Conservation (phyloP, 257 asterid genomes). For the Gentiana straminea region DNA sequence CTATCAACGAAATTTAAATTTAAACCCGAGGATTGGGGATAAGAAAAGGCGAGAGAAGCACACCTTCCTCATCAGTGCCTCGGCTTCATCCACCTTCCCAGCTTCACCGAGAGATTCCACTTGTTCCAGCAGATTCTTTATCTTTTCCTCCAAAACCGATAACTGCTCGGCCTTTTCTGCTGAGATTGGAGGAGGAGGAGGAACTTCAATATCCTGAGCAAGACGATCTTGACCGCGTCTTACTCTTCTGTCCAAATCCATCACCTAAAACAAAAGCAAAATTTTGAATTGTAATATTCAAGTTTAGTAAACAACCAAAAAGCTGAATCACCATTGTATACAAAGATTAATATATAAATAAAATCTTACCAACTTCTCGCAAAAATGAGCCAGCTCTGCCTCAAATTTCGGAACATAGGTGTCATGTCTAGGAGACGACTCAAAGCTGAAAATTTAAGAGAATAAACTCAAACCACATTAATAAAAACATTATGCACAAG, state of each 20-base stretch:
- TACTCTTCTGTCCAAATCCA: slow-evolving; percentile 85
- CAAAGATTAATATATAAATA: background rate
- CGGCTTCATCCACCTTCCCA: slow-evolving; percentile 98
- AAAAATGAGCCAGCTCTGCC: slow-evolving; percentile 87
- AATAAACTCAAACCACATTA: slow-evolving; percentile 11
- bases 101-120: slow-evolving; percentile 99
- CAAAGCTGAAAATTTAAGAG: slow-evolving; percentile 52
- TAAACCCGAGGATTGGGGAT: background rate
- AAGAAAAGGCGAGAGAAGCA: background rate
- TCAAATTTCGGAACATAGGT: slow-evolving; percentile 79
- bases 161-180: slow-evolving; percentile 90
- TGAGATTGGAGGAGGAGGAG: slow-evolving; percentile 89
- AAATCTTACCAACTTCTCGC: slow-evolving; percentile 78
- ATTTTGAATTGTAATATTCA: slow-evolving; percentile 1
- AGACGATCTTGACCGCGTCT: slow-evolving; percentile 98
- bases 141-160: slow-evolving; percentile 84
- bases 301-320: too few species aligned
- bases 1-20: background rate
- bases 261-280: slow-evolving; percentile 38
- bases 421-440: slow-evolving; percentile 82
- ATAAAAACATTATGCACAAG: slow-evolving; percentile 2
- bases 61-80: slow-evolving; percentile 99
- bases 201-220: slow-evolving; percentile 81
- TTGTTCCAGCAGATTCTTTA: slow-evolving; percentile 89
- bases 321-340: background rate